Percentiles rank a stretch among this genome's conserved stretches.
Evolutionary conservation across 306 rosid species (phyloP).

Genomic region (Pyrus bretschneideri): DNA sequence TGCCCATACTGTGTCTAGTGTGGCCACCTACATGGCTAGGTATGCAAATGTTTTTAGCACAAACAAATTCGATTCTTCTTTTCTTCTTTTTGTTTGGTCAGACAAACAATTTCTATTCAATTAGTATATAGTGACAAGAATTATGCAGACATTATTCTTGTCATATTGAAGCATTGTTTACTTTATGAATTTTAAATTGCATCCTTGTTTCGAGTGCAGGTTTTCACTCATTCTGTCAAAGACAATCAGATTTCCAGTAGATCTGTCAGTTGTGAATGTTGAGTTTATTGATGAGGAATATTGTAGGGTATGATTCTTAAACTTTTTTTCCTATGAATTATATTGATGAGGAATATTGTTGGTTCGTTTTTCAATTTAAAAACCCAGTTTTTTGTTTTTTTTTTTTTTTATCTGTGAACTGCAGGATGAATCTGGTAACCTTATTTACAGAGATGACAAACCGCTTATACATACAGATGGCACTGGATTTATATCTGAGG

Average conservation of each 20-base stretch:
- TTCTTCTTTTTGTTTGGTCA: no score
- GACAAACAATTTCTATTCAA: background rate
- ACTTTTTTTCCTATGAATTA: background rate
- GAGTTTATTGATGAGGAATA: conserved; percentile 26
- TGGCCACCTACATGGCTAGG: conserved; percentile 70
- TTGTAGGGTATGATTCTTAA: conserved; percentile 36
- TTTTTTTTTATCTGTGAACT: background rate
- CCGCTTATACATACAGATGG: conserved; percentile 59
- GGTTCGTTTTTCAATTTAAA: background rate
- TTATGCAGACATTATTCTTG: no score
- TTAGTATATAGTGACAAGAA: background rate
- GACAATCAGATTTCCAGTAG: conserved; percentile 44
- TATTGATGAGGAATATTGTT: conserved; percentile 35
- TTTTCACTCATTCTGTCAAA: conserved; percentile 69
- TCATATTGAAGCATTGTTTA: background rate
- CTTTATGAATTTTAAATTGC: conserved; percentile 4
- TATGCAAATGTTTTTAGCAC: conserved; percentile 7
- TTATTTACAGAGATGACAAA: conserved; percentile 26
- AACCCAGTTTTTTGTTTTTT: background rate
- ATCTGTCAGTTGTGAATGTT: conserved; percentile 36
- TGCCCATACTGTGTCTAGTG: conserved; percentile 33
- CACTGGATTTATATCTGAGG: conserved; percentile 68
- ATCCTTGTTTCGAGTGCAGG: conserved; percentile 25
- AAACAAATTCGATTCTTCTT: background rate
- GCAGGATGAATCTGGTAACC: conserved; percentile 43